A percentile compares a stretch with the other conserved stretches of the same genome.
phyloP scores from a whole-genome alignment of 345 rosid species.

The Clarkia xantiana region DNA sequence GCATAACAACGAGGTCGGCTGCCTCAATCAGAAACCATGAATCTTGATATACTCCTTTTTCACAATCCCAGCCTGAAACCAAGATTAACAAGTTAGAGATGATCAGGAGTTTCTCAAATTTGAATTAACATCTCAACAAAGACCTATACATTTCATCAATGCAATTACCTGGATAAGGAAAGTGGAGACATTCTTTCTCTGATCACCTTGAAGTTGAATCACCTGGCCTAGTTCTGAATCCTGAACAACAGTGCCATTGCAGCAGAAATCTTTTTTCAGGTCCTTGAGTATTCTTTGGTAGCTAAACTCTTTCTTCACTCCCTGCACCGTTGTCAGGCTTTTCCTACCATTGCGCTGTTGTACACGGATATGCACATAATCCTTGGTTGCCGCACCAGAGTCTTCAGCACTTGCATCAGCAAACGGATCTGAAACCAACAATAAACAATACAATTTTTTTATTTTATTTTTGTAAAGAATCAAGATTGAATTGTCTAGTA shows the following conservation, averaged over 20 bases:
- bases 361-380: conserved; percentile 57
- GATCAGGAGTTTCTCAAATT: no score
- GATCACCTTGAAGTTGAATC: conserved; percentile 90
- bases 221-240: conserved; percentile 88
- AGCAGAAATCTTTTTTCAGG: conserved; percentile 82
- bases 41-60: conserved; percentile 88
- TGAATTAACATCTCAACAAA: no score
- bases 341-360: conserved; percentile 74
- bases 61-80: conserved; percentile 65
- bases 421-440: conserved; percentile 33
- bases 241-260: conserved; percentile 88
- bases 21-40: conserved; percentile 56
- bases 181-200: conserved; percentile 71
- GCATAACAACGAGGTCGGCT: no score
- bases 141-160: no score
- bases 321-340: conserved; percentile 72
- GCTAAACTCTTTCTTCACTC: conserved; percentile 74
- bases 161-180: conserved; percentile 59
- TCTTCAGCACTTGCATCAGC: conserved; percentile 75
- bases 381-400: conserved; percentile 59
- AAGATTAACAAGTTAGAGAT: no score
- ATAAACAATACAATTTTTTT: no score
- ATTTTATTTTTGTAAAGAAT: no score
- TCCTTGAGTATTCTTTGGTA: conserved; percentile 75
- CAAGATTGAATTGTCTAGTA: not conserved